Conservation (phyloP, 768 basidiomycete genomes). For the Lanmaoa rubissima region DNA sequence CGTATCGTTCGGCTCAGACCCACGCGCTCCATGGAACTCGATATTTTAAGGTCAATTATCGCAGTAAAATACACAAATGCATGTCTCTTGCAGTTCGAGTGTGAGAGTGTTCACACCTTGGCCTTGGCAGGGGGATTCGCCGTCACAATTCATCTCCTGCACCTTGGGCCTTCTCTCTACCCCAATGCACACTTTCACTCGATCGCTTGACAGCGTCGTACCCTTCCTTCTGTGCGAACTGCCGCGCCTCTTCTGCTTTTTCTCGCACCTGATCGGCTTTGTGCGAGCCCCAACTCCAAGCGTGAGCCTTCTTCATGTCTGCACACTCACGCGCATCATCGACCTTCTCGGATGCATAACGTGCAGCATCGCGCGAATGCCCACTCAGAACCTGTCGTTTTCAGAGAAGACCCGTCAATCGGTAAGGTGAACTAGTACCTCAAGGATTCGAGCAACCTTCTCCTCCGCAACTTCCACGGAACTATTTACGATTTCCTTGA, state of each 20-base stretch:
- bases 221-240: slow-evolving; percentile 6
- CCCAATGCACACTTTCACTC: slow-evolving; percentile 5
- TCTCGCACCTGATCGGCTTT: slow-evolving; percentile 27
- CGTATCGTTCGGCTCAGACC: background rate
- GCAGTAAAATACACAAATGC: background rate
- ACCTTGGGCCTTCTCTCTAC: slow-evolving; percentile 16
- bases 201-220: slow-evolving; percentile 21
- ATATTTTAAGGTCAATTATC: background rate
- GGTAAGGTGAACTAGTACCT: slow-evolving; percentile 17
- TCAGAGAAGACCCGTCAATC: background rate
- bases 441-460: slow-evolving; percentile 51
- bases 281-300: slow-evolving; percentile 18
- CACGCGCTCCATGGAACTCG: background rate
- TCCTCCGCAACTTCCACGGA: slow-evolving; percentile 78
- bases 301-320: slow-evolving; percentile 16
- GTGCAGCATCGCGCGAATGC: slow-evolving; percentile 23
- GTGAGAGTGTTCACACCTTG: background rate
- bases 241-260: slow-evolving; percentile 27
- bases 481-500: slow-evolving; percentile 64
- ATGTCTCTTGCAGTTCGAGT: background rate
- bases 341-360: slow-evolving; percentile 28
- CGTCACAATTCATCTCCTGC: slow-evolving; percentile 29
- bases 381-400: slow-evolving; percentile 41
- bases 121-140: background rate
- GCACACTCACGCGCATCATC: slow-evolving; percentile 24